Evolutionary conservation across 352 stramenopile species (phyloP).

Genomic region (Globisporangium uncinulatum): DNA sequence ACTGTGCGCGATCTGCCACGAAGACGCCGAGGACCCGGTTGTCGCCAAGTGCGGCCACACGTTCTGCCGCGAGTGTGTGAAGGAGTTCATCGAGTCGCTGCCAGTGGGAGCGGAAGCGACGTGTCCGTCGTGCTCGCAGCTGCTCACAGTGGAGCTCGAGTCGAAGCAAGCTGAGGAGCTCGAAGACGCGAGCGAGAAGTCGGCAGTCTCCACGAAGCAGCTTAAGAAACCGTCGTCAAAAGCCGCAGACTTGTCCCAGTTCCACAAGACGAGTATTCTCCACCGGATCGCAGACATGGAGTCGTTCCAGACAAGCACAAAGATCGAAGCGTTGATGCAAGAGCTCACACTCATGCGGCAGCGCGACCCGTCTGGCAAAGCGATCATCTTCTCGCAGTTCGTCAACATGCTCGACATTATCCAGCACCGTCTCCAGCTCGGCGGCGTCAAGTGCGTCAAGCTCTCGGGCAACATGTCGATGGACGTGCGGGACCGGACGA

Average conservation of each 20-base stretch:
- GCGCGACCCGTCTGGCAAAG: slow-evolving; percentile 93
- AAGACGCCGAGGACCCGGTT: slow-evolving; percentile 88
- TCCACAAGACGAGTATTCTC: slow-evolving; percentile 70
- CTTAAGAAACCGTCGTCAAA: neutral
- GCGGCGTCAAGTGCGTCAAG: slow-evolving; percentile 87
- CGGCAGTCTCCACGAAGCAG: slow-evolving; percentile 2
- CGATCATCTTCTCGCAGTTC: slow-evolving; percentile 98
- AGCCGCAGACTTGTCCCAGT: slow-evolving; percentile 49
- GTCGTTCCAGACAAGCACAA: slow-evolving; percentile 90
- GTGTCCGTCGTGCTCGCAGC: slow-evolving; percentile 79
- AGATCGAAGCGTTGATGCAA: slow-evolving; percentile 98
- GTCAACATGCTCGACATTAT: slow-evolving; percentile 99
- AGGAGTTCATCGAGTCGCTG: slow-evolving; percentile 75
- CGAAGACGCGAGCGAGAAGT: slow-evolving; percentile 4
- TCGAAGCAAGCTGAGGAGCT: slow-evolving; percentile 11
- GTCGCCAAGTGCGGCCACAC: slow-evolving; percentile 84
- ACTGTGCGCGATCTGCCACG: slow-evolving; percentile 91
- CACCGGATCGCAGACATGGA: slow-evolving; percentile 54
- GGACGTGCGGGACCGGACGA: slow-evolving; percentile 73
- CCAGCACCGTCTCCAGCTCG: slow-evolving; percentile 92
- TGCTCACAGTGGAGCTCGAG: slow-evolving; percentile 83
- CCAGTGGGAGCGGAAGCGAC: slow-evolving; percentile 42
- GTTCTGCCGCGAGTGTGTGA: slow-evolving; percentile 90
- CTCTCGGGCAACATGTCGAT: slow-evolving; percentile 90
- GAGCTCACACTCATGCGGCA: slow-evolving; percentile 94